A percentile compares a stretch with the other conserved stretches of the same genome.
phyloP scores from a whole-genome alignment of 2,329 filamentous ascomycete species.

The Alternaria angustiovoidea region DNA sequence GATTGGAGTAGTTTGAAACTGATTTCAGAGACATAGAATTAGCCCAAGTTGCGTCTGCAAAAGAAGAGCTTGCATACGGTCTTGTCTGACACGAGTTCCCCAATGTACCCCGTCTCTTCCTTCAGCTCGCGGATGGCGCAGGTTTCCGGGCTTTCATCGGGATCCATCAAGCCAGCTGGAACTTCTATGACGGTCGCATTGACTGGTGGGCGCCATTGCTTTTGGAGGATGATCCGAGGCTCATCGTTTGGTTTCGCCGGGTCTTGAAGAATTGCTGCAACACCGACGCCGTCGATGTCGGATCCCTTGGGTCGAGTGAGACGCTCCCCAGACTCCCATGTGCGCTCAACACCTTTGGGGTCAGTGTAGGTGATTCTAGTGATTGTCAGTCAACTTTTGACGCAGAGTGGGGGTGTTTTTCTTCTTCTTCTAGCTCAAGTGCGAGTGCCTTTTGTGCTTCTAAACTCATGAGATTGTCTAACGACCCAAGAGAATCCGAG shows the following conservation, averaged over 20 bases:
- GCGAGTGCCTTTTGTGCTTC: not conserved
- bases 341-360: constrained; percentile 64
- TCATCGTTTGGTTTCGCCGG: constrained; percentile 38
- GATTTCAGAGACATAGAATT: not conserved
- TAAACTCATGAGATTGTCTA: not conserved
- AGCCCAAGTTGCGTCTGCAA: not conserved
- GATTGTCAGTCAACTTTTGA: constrained; percentile 8
- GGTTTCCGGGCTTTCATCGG: constrained; percentile 64
- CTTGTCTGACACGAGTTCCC: constrained; percentile 46
- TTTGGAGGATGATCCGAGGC: constrained; percentile 51
- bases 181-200: constrained; percentile 69
- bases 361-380: constrained; percentile 66
- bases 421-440: not conserved
- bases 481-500: not conserved
- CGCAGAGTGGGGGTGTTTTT: not conserved
- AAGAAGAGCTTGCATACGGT: constrained; percentile 1
- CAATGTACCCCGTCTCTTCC: constrained; percentile 72
- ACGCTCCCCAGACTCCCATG: constrained; percentile 78
- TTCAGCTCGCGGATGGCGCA: constrained; percentile 68
- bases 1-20: constrained; percentile 50
- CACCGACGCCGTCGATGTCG: constrained; percentile 76
- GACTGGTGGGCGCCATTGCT: constrained; percentile 68
- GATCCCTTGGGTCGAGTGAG: constrained; percentile 68
- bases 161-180: constrained; percentile 69
- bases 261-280: constrained; percentile 69